Base-by-base conservation (phyloP, 495 filamentous ascomycete genomes). In the Geoglossum glabrum region DNA sequence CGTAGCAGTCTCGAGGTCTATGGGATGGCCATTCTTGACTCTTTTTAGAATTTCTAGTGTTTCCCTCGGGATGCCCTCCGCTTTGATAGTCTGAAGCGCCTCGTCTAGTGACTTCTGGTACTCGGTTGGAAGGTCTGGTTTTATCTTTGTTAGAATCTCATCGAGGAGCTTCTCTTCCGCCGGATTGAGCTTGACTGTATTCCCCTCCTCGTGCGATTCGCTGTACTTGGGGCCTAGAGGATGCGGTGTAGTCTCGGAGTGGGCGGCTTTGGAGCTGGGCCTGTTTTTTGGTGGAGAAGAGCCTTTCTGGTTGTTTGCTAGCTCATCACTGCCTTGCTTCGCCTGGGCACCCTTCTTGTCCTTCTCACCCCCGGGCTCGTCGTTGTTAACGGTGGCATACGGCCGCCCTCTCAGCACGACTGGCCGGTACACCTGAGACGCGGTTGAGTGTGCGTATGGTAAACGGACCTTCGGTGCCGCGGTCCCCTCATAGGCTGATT, bases 351-450 rank as follows among this genome's bases (percentile, higher is more conserved):
- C 61, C 61, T 70, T 51, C 30, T 75, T 64, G 36, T 68, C 58
- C 56, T 74, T 71, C 59, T 70, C 71, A 59, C 73, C 68, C 55
- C 75, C 76, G 63, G 75, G 73, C 56, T 70, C 68, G 28, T 69
- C 68, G 34, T 73, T 70, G 34, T 70, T 67, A 21, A 68, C 64
- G 49, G 78, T 76, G 52, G 81, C 72, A 66, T 82, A 87, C 19
- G 69, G 66, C 63, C 81, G 74, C 54, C 67, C 57, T 43, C 72
- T 74, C 50, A 72, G 74, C 40, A 71, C 65, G 54, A 72, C 66
- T 66, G 76, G 63, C 21, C 77, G 60, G 31, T 74, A 72, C 57
- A 66, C 52, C 17, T 5, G 49, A 17, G 28, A 52, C 4, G 25
- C 11, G 1, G 49, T n/a, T n/a, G n/a, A n/a, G n/a, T n/a, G 49